Percentiles rank a stretch among this genome's conserved stretches.
Conservation (phyloP, 2,329 filamentous ascomycete species). For the Aspergillus sp. region DNA sequence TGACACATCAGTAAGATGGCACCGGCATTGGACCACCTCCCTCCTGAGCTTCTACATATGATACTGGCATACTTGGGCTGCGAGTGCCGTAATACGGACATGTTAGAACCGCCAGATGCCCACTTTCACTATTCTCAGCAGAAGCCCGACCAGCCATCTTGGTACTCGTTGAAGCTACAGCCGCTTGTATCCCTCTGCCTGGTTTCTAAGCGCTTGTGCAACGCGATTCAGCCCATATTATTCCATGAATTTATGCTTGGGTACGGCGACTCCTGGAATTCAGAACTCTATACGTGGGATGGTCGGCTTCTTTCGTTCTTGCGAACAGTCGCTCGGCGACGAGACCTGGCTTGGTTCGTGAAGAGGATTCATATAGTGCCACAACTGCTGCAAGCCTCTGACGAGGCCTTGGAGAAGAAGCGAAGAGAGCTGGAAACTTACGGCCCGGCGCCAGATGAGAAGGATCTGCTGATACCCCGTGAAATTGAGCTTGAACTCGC, state of each 20-base stretch:
- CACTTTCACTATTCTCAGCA: not conserved
- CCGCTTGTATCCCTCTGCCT: constrained; percentile 18
- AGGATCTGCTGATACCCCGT: not conserved
- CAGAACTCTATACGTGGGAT: constrained; percentile 18
- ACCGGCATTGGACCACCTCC: not conserved
- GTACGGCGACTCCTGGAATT: constrained; percentile 24
- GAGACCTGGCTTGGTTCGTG: constrained; percentile 18
- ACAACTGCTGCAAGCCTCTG: not conserved
- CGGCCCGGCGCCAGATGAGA: not conserved
- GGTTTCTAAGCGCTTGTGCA: constrained; percentile 18
- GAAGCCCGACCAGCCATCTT: constrained; percentile 16
- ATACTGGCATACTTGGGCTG: not conserved
- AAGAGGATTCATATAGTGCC: constrained; percentile 11
- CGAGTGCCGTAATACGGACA: not conserved
- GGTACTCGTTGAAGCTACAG: constrained; percentile 18
- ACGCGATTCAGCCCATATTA: constrained; percentile 19
- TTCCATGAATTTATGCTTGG: constrained; percentile 25
- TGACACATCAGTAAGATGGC: too few species aligned
- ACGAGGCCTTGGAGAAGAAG: not conserved
- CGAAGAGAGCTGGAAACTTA: not conserved
- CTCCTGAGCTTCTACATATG: not conserved
- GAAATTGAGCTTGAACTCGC: not conserved
- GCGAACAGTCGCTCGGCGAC: constrained; percentile 18
- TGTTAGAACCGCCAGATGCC: not conserved
- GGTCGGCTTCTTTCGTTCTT: constrained; percentile 22